phyloP scores from a whole-genome alignment of 805 yeast species.

The Metschnikowia noctiluminum region DNA sequence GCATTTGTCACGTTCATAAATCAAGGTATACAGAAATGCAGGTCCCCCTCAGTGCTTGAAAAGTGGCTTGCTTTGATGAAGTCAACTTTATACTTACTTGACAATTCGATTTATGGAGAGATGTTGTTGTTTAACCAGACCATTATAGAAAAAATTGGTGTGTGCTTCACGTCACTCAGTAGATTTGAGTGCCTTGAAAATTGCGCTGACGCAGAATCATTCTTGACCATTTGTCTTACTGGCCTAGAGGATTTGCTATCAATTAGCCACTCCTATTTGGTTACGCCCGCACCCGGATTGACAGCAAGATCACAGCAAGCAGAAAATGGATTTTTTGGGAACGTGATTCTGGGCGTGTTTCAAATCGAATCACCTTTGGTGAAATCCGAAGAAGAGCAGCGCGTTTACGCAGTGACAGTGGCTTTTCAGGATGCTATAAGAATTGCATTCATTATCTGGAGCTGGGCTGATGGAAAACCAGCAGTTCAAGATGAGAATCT shows the following conservation, averaged over 20 bases:
- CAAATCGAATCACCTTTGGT: slow-evolving; percentile 63
- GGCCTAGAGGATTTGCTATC: slow-evolving; percentile 68
- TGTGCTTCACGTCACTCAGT: slow-evolving; percentile 27
- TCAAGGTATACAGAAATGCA: slow-evolving; percentile 45
- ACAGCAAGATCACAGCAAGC: slow-evolving; percentile 12
- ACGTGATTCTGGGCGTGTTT: slow-evolving; percentile 75
- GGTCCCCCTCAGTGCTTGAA: slow-evolving; percentile 41
- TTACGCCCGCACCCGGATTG: slow-evolving; percentile 29
- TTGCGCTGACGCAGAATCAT: slow-evolving; percentile 36
- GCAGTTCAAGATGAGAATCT: neutral
- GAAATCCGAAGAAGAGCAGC: slow-evolving; percentile 48
- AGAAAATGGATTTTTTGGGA: slow-evolving; percentile 58
- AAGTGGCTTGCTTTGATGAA: slow-evolving; percentile 51
- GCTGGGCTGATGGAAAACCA: slow-evolving; percentile 52
- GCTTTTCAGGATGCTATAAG: slow-evolving; percentile 60
- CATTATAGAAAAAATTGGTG: slow-evolving; percentile 38
- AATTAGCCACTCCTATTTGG: slow-evolving; percentile 53
- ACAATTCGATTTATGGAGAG: slow-evolving; percentile 52
- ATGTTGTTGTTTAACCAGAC: slow-evolving; percentile 53
- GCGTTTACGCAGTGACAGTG: slow-evolving; percentile 53
- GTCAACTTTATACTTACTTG: slow-evolving; percentile 49
- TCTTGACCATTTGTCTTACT: slow-evolving; percentile 44
- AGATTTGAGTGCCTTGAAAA: slow-evolving; percentile 14
- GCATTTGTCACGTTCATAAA: slow-evolving; percentile 44
- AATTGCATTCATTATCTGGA: slow-evolving; percentile 65